A percentile compares a stretch with the other conserved stretches of the same genome.
These are phyloP conservation scores for Penstemon newberryi DNA, from an alignment of 257 asterid species.

Conservation along the genomic window DNA sequence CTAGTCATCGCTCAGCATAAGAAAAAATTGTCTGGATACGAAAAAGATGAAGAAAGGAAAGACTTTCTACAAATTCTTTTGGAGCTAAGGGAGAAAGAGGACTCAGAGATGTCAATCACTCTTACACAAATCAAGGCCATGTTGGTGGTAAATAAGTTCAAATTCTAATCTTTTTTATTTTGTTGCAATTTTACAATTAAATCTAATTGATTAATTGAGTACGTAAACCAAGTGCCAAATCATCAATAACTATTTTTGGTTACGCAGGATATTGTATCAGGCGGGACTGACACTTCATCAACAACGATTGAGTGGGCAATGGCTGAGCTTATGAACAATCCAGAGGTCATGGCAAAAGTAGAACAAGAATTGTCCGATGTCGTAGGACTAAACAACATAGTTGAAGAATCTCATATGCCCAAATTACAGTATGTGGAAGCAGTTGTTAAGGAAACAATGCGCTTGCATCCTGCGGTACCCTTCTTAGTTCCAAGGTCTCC, in stretches of 20 bases:
- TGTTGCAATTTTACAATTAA: background rate
- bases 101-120: conserved; percentile 1
- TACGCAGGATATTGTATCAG: background rate
- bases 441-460: background rate
- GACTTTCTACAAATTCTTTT: background rate
- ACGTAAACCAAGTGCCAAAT: too few species aligned
- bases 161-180: background rate
- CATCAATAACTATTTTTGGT: background rate
- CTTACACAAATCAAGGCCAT: conserved; percentile 6
- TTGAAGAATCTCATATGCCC: background rate
- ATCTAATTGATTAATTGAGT: background rate
- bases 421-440: background rate
- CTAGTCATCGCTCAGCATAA: background rate
- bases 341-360: background rate
- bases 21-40: background rate
- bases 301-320: background rate
- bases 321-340: background rate
- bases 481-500: background rate
- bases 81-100: conserved; percentile 1
- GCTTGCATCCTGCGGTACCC: background rate
- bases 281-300: background rate
- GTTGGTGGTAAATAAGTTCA: background rate
- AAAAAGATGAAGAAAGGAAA: background rate
- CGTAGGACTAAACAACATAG: background rate
- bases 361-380: background rate